These are phyloP conservation scores for Tricholoma terreum DNA, from an alignment of 768 basidiomycete species.

Conservation along the genomic window DNA sequence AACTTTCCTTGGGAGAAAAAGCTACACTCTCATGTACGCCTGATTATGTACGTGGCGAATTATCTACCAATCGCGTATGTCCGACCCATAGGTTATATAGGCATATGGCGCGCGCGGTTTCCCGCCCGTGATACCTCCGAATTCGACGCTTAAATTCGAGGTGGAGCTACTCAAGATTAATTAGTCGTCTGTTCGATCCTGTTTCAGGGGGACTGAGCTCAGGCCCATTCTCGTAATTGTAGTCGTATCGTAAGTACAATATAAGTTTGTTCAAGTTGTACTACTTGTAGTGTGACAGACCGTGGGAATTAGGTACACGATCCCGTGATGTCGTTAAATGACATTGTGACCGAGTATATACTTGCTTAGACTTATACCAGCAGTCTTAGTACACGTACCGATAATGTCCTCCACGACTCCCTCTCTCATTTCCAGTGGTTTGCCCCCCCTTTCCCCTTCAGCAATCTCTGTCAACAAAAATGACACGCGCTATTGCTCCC, in stretches of 20 bases:
- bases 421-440: neutral
- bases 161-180: constrained; percentile 79
- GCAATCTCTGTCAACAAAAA: neutral
- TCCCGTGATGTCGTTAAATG: too few species aligned
- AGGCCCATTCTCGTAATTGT: constrained; percentile 11
- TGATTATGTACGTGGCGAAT: constrained; percentile 62
- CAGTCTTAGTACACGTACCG: too few species aligned
- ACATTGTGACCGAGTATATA: too few species aligned
- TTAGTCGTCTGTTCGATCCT: constrained; percentile 6
- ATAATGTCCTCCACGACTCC: too few species aligned
- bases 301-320: too few species aligned
- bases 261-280: too few species aligned
- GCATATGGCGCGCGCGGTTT: constrained; percentile 77
- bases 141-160: constrained; percentile 74
- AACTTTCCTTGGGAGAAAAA: constrained; percentile 75
- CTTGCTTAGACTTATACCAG: too few species aligned
- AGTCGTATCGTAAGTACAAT: constrained; percentile 20
- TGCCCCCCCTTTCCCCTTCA: neutral
- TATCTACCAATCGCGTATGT: neutral
- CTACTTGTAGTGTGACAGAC: too few species aligned
- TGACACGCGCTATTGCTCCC: neutral
- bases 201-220: constrained; percentile 6
- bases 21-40: constrained; percentile 62
- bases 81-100: constrained; percentile 33
- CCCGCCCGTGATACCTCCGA: constrained; percentile 74